Conservation (phyloP, 1,284 basidiomycete species). For the Ceraceosorus bombacis region DNA sequence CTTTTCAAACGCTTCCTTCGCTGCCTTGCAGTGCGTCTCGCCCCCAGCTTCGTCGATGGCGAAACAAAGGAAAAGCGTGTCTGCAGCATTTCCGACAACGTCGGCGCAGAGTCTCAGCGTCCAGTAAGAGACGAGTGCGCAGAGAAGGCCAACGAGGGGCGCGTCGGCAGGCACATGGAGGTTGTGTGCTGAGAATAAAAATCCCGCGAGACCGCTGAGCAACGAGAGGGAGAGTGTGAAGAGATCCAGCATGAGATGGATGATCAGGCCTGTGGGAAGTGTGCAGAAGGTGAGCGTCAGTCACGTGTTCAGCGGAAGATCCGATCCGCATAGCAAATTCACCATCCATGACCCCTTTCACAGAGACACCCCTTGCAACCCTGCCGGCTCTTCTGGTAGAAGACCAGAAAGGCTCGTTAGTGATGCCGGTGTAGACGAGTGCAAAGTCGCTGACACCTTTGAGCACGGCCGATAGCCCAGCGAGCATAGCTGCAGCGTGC, state of each 20-base stretch:
- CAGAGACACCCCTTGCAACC: slow-evolving; percentile 53
- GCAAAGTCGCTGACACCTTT: slow-evolving; percentile 61
- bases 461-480: slow-evolving; percentile 54
- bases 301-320: slow-evolving; percentile 56
- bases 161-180: slow-evolving; percentile 69
- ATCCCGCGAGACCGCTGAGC: slow-evolving; percentile 72
- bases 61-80: slow-evolving; percentile 79
- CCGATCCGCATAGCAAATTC: slow-evolving; percentile 13
- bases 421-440: slow-evolving; percentile 75
- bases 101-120: slow-evolving; percentile 75
- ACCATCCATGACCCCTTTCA: slow-evolving; percentile 40
- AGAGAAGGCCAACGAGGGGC: slow-evolving; percentile 66
- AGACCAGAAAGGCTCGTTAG: slow-evolving; percentile 72
- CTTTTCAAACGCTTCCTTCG: too few relatives aligned
- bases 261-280: slow-evolving; percentile 52
- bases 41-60: slow-evolving; percentile 65
- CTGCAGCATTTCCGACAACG: slow-evolving; percentile 70
- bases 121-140: slow-evolving; percentile 69
- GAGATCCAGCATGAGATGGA: slow-evolving; percentile 59
- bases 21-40: slow-evolving; percentile 10
- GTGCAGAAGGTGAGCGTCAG: slow-evolving; percentile 51
- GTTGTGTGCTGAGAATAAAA: slow-evolving; percentile 78
- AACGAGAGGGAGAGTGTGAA: slow-evolving; percentile 68
- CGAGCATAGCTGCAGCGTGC: slow-evolving; percentile 58
- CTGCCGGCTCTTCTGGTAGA: slow-evolving; percentile 64